Base-by-base conservation (phyloP, 2,329 filamentous ascomycete species). In the Fonsecaea erecta region DNA sequence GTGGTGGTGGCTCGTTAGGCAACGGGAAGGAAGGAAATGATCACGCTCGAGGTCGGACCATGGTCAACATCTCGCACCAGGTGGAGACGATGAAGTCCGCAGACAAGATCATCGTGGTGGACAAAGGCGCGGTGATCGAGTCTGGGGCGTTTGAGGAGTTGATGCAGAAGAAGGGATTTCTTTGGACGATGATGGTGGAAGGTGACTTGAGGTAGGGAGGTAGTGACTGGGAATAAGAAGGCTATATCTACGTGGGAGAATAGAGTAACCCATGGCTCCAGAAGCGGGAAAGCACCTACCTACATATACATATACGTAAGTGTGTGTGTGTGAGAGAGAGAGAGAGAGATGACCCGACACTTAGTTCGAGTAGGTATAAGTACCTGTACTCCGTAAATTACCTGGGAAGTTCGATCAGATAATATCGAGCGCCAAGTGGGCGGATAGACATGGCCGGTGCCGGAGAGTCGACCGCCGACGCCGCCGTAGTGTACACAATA, bases 81-180 rank as follows among this genome's bases (percentile, higher is more conserved):
- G 84, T 97, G 8, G 93, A 91, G 0, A 97, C 92, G 7, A 93
- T 97, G 78, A 90, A 86, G 77, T 88, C 92, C 69, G 92, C 92
- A 0, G 89, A 96, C 75, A 95, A 94, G 72, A 96, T 96, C 71
- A 89, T 96, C 4, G 93, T 96, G 64, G 93, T 97, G 90, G 83
- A 85, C 1, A 78, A 87, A 63, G 93, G 93, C 5, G 80, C 83
- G n/a, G 93, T 97, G 62, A 82, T 96, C 12, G 93, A 97, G 76
- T 91, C 96, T 77, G 93, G 93, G 35, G 91, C 85, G 0, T 93
- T 97, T 74, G 85, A 91, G 53, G 83, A 88, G 7, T 83, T 97
- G 6, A 79, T 96, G 3, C 85, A 86, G 69, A 82, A 77, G 63
- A 78, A 84, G 69, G 87, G 85, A 37, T 37, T 37, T 37, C 35